These are phyloP conservation scores for Pseudogymnoascus sp. DNA, from an alignment of 2,329 filamentous ascomycete species.

Conservation along the genomic window DNA sequence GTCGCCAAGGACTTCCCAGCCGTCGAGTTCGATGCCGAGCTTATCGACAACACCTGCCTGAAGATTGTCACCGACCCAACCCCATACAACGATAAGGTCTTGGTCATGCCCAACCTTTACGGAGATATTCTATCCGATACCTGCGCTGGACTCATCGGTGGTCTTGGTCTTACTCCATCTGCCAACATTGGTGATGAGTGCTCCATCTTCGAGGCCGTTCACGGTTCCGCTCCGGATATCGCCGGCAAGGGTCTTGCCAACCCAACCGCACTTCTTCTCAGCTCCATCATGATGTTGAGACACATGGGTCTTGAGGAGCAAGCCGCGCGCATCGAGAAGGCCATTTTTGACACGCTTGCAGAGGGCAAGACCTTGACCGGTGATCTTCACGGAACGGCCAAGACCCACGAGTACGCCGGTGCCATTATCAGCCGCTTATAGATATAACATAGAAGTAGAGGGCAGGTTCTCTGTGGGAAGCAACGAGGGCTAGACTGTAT, in stretches of 20 bases:
- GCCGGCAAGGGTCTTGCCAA: conserved; percentile 94
- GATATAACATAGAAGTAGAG: conserved; percentile 22
- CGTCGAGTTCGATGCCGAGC: conserved; percentile 94
- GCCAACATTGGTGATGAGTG: conserved; percentile 99
- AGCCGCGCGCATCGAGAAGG: conserved; percentile 82
- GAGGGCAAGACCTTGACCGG: conserved; percentile 96
- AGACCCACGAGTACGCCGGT: conserved; percentile 87
- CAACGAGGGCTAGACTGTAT: conserved; percentile 20
- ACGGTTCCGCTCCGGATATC: conserved; percentile 95
- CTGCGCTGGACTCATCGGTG: conserved; percentile 97
- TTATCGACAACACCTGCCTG: conserved; percentile 98
- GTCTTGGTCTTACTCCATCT: conserved; percentile 91
- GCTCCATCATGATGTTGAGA: conserved; percentile 98
- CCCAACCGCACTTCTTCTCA: conserved; percentile 90
- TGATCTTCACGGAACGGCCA: conserved; percentile 91
- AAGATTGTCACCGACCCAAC: conserved; percentile 96
- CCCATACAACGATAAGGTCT: conserved; percentile 98
- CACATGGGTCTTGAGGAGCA: conserved; percentile 89
- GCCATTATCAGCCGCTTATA: conserved; percentile 64
- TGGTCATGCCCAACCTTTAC: conserved; percentile 97
- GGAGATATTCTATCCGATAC: conserved; percentile 99
- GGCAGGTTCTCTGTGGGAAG: neutral
- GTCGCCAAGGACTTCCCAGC: conserved; percentile 92
- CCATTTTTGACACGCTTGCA: conserved; percentile 88
- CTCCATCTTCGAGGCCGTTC: conserved; percentile 99